Base-by-base conservation (phyloP, 441 rosid species). In the Geranium incanum region DNA sequence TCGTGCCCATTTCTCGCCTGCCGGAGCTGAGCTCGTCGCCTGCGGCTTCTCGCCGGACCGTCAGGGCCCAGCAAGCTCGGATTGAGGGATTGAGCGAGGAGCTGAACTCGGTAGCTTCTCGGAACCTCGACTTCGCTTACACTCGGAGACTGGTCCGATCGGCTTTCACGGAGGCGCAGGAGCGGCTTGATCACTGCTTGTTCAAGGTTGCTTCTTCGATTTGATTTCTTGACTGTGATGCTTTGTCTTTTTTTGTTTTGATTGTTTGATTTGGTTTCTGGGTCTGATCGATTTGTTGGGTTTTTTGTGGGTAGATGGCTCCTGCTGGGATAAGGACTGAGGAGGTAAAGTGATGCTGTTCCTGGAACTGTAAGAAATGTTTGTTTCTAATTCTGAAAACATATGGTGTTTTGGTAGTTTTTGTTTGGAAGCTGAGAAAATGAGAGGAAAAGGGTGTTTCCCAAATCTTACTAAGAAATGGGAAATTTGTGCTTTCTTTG, bases 171-270 rank as follows among this genome's bases (percentile, higher is more conserved):
- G 81, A 86, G 66, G 80, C 81, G 52, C 95, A 88, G 63, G 88
- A 64, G 73, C 85, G 84, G 78, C 93, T 93, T 66, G 97, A 91
- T 81, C 98, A 93, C 76, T 87, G 88, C 70, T 77, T 93, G 72
- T 88, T 91, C 79, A 89, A 88, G 95, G 97, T 91, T n/a, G 12
- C 3, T 8, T 8, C 52, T 68, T 45, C 2, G 36, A 38, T 72
- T 48, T 38, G 21, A 65, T 5, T 70, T 70, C 13, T 36, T 6
- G 28, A 28, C 33, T 38, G 6, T 1, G 19, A 65, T 39, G 21
- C 33, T 13, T 1, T 36, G 48, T 28, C 69, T 1, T 18, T 13
- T 69, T 65, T 68, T 19, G 36, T 13, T 23, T 72, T 12, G 7
- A 48, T 36, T 2, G 43, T 16, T 18, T 43, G 36, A 39, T 78